Evolutionary conservation across 164 flowering plant genomes (phyloP).

Genomic region (Malania oleifera): DNA sequence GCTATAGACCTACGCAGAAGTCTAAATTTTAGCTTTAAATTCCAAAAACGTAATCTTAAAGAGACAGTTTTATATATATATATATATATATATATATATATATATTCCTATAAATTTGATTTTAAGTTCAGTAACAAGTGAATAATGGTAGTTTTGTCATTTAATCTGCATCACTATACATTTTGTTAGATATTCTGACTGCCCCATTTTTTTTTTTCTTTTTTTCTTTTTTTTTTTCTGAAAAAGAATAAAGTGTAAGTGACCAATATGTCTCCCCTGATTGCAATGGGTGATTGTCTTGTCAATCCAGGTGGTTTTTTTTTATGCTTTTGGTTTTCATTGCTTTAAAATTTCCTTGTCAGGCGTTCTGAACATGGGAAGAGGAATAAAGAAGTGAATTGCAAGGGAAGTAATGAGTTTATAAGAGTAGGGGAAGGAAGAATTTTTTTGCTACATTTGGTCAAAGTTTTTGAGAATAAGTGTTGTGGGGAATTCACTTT

Average conservation of each 20-base stretch:
- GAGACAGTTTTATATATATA: no score
- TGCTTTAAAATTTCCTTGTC: conserved; percentile 7
- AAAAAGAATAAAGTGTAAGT: background rate
- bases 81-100: no score
- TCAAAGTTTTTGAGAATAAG: conserved; percentile 65
- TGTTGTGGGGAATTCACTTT: conserved; percentile 48
- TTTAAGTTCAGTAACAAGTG: no score
- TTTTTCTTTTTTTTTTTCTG: background rate
- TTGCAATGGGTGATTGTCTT: background rate
- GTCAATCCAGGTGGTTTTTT: conserved; percentile 4
- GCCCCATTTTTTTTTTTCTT: background rate
- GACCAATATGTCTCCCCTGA: conserved; percentile 1
- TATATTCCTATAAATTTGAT: no score
- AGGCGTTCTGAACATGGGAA: conserved; percentile 8
- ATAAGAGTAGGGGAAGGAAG: conserved; percentile 37
- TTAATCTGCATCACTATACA: background rate
- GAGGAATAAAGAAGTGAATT: conserved; percentile 68
- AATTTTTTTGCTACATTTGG: conserved; percentile 48
- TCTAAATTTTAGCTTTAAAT: conserved; percentile 14
- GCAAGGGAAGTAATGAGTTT: conserved; percentile 42
- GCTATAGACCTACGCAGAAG: background rate
- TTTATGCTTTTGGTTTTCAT: background rate
- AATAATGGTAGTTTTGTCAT: background rate
- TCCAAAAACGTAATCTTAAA: no score
- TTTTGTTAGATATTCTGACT: background rate